Evolutionary conservation across 129 eudicot genomes (phyloP).

Genomic region (Heracleum sosnowskyi): DNA sequence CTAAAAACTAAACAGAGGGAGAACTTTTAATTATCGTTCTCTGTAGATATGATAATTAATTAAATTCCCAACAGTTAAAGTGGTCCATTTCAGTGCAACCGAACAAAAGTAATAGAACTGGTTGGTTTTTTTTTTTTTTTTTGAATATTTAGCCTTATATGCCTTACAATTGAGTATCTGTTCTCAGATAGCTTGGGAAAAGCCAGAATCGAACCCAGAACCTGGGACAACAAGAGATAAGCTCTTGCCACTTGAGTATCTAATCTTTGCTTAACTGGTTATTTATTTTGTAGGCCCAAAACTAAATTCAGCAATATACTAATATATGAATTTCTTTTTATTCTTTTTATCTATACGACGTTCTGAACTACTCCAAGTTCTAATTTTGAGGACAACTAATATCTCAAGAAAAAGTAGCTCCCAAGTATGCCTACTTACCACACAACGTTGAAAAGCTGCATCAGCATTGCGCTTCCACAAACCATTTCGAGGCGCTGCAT

Average conservation of each 20-base stretch:
- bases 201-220: no score
- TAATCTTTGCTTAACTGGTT: no score
- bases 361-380: not conserved
- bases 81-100: not conserved
- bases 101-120: not conserved
- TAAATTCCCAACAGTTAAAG: not conserved
- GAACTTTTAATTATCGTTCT: not conserved
- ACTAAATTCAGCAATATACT: not conserved
- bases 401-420: not conserved
- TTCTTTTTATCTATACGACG: not conserved
- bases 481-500: constrained; percentile 68
- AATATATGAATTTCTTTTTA: not conserved
- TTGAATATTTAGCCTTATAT: no score
- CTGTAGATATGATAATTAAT: not conserved
- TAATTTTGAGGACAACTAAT: not conserved
- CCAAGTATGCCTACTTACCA: constrained; percentile 24
- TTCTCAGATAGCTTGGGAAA: no score
- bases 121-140: no score
- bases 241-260: no score
- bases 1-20: not conserved
- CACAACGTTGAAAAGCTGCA: constrained; percentile 68
- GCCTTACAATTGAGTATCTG: no score
- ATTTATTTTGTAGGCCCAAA: not conserved
- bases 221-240: no score
- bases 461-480: constrained; percentile 87